Conservation (phyloP, 345 rosid species). For the Theobroma cacao region DNA sequence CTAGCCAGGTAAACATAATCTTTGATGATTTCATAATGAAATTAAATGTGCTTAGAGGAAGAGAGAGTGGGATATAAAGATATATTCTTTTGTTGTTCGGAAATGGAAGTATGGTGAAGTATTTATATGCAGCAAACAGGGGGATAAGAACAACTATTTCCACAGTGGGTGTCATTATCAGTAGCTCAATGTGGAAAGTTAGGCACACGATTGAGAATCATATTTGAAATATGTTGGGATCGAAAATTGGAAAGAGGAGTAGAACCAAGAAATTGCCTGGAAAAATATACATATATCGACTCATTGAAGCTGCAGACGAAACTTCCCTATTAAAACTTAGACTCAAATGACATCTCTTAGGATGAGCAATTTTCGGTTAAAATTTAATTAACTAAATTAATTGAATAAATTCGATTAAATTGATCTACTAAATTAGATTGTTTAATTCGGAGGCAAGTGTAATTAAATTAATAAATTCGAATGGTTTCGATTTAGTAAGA, state of each 20-base stretch:
- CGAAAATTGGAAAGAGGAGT: neutral
- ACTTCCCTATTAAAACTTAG: neutral
- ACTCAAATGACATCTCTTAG: too few relatives aligned
- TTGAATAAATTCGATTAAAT: too few relatives aligned
- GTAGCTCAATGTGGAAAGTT: neutral
- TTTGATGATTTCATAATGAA: neutral
- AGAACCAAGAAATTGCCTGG: neutral
- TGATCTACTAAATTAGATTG: too few relatives aligned
- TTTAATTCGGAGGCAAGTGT: too few relatives aligned
- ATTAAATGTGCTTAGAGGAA: neutral
- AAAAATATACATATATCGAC: neutral
- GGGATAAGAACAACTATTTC: neutral
- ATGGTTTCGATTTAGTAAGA: too few relatives aligned
- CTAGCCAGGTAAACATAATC: neutral
- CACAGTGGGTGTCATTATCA: neutral
- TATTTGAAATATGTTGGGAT: neutral
- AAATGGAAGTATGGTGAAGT: neutral
- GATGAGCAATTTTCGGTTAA: too few relatives aligned
- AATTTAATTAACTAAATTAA: too few relatives aligned
- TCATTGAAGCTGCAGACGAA: neutral
- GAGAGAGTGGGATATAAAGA: neutral
- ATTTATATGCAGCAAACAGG: neutral
- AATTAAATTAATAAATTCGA: too few relatives aligned
- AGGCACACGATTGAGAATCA: neutral
- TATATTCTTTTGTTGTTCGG: neutral